Conservation (phyloP, 2,329 filamentous ascomycete species). For the Kalmusia sp. region DNA sequence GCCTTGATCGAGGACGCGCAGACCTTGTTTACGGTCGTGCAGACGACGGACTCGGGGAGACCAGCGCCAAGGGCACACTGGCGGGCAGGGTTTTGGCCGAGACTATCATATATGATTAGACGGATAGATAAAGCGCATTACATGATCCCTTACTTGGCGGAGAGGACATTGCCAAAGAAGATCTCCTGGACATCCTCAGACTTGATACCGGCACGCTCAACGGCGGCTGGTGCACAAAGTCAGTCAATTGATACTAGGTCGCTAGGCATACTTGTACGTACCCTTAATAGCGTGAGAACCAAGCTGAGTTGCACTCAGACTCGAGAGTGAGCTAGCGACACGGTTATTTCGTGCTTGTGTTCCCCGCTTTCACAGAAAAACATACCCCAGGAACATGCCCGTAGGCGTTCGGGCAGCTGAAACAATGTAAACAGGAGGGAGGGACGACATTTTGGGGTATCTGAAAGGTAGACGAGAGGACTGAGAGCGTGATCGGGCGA, state of each 20-base stretch:
- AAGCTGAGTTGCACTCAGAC: slow-evolving; percentile 83
- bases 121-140: slow-evolving; percentile 1
- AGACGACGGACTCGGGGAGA: slow-evolving; percentile 78
- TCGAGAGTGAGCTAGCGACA: slow-evolving; percentile 77
- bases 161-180: slow-evolving; percentile 97
- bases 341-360: slow-evolving; percentile 28
- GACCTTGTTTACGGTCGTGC: slow-evolving; percentile 98
- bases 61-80: slow-evolving; percentile 92
- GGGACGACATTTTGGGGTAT: slow-evolving; percentile 70
- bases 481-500: slow-evolving; percentile 1
- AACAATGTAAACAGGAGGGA: slow-evolving; percentile 94
- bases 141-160: slow-evolving; percentile 74
- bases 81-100: slow-evolving; percentile 94
- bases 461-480: slow-evolving; percentile 3
- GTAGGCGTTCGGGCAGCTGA: slow-evolving; percentile 89
- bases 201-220: slow-evolving; percentile 88
- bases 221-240: slow-evolving; percentile 62
- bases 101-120: slow-evolving; percentile 59
- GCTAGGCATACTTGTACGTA: slow-evolving; percentile 49
- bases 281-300: slow-evolving; percentile 93
- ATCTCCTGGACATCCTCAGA: slow-evolving; percentile 92
- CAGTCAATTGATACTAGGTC: too few relatives aligned
- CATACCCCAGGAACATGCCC: slow-evolving; percentile 92
- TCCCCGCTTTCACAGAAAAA: slow-evolving; percentile 26
- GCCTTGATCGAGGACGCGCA: slow-evolving; percentile 96